Percentiles rank a stretch among this genome's conserved stretches.
phyloP scores from a whole-genome alignment of 306 rosid genomes.

The Corylus avellana region DNA sequence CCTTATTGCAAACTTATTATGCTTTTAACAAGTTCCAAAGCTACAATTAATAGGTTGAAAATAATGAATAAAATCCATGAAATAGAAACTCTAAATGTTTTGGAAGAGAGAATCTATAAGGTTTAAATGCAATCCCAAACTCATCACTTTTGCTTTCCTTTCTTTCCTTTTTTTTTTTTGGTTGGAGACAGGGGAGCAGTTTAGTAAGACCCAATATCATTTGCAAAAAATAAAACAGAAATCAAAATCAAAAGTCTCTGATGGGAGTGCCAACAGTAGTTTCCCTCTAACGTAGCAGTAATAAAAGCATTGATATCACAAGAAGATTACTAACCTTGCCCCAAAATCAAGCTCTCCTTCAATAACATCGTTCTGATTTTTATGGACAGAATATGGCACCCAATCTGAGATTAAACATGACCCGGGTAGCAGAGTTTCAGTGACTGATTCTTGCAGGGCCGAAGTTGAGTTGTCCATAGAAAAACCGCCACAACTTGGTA shows the following conservation, averaged over 20 bases:
- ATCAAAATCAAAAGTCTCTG: conserved; percentile 3
- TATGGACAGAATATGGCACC: conserved; percentile 58
- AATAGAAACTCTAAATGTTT: background rate
- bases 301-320: conserved; percentile 26
- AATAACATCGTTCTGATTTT: conserved; percentile 38
- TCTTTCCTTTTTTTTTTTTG: background rate
- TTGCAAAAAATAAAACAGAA: conserved; percentile 5
- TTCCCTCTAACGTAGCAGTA: conserved; percentile 11
- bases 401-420: conserved; percentile 81
- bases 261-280: conserved; percentile 1
- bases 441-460: conserved; percentile 38
- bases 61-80: background rate
- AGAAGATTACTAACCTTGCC: conserved; percentile 64
- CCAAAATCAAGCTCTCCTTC: conserved; percentile 84
- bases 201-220: conserved; percentile 18
- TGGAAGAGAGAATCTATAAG: background rate
- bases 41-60: background rate
- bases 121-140: background rate
- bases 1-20: background rate
- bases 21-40: background rate
- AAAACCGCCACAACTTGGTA: conserved; percentile 38
- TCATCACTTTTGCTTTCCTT: background rate
- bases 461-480: conserved; percentile 37
- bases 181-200: conserved; percentile 5
- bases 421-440: conserved; percentile 56